Conservation (phyloP, 2,329 filamentous ascomycete genomes). For the Diaporthe velutina region DNA sequence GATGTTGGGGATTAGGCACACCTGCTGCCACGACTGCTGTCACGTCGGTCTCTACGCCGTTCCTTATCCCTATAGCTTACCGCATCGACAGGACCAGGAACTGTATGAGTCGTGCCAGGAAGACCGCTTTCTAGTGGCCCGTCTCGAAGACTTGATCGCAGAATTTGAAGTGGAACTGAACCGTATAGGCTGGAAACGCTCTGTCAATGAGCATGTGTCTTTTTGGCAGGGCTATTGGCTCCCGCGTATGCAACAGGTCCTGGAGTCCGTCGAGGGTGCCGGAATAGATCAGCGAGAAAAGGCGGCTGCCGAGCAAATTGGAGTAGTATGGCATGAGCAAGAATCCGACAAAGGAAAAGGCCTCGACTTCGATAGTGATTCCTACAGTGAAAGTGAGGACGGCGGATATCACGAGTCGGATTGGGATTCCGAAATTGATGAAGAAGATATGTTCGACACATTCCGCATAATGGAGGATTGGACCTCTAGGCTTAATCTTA, state of each 20-base stretch:
- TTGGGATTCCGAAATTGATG: background rate
- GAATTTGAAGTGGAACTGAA: background rate
- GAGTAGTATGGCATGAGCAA: conserved; percentile 10
- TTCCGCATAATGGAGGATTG: background rate
- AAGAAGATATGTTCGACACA: background rate
- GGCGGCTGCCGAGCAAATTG: background rate
- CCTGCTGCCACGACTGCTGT: conserved; percentile 4
- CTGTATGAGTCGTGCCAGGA: conserved; percentile 1
- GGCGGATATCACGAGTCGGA: background rate
- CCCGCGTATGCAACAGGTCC: background rate
- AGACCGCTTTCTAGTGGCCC: background rate
- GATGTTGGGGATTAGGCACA: conserved; percentile 18
- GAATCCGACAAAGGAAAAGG: conserved; percentile 4
- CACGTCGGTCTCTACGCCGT: too few species aligned
- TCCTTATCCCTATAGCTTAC: too few species aligned
- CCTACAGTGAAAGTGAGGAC: background rate
- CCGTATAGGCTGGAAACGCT: background rate
- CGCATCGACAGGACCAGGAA: background rate
- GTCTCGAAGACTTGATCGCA: background rate
- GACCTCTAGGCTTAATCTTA: background rate
- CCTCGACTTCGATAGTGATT: background rate
- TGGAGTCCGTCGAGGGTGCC: background rate
- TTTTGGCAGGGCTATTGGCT: conserved; percentile 20
- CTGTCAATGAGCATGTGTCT: background rate
- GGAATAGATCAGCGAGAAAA: background rate